Evolutionary conservation across 2,329 filamentous ascomycete genomes (phyloP).

Genomic region (Colletotrichum abscissum): DNA sequence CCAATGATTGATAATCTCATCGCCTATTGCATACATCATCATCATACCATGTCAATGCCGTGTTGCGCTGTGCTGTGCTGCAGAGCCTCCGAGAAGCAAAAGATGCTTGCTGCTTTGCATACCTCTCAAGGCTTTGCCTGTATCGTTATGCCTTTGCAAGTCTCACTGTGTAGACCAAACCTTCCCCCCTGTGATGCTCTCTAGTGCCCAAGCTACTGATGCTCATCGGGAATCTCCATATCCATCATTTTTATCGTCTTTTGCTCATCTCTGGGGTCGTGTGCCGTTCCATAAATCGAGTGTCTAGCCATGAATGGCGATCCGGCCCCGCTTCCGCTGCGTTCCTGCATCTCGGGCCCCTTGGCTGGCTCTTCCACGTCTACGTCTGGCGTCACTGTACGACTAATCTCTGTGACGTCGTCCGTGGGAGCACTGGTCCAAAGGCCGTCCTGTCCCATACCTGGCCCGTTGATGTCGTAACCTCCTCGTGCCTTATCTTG

Average conservation of each 20-base stretch:
- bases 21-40: not conserved
- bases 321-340: conserved; percentile 38
- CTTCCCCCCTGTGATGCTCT: conserved; percentile 6
- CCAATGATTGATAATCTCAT: conserved; percentile 25
- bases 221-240: conserved; percentile 48
- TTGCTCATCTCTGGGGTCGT: conserved; percentile 35
- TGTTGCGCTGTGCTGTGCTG: conserved; percentile 6
- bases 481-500: conserved; percentile 37
- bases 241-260: conserved; percentile 47
- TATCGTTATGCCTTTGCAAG: conserved; percentile 6
- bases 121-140: not conserved
- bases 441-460: conserved; percentile 34
- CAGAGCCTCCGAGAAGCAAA: not conserved
- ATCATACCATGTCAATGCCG: not conserved
- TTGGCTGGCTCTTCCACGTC: conserved; percentile 37
- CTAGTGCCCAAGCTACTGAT: conserved; percentile 32
- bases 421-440: conserved; percentile 25
- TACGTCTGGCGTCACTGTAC: conserved; percentile 34
- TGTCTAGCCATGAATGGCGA: conserved; percentile 42
- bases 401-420: conserved; percentile 34
- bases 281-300: conserved; percentile 11
- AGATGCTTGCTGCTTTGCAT: not conserved
- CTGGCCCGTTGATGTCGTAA: conserved; percentile 19
- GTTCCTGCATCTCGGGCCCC: conserved; percentile 60
- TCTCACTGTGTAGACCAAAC: not conserved